Base-by-base conservation (phyloP, 257 asterid species). In the Osmanthus fragrans region DNA sequence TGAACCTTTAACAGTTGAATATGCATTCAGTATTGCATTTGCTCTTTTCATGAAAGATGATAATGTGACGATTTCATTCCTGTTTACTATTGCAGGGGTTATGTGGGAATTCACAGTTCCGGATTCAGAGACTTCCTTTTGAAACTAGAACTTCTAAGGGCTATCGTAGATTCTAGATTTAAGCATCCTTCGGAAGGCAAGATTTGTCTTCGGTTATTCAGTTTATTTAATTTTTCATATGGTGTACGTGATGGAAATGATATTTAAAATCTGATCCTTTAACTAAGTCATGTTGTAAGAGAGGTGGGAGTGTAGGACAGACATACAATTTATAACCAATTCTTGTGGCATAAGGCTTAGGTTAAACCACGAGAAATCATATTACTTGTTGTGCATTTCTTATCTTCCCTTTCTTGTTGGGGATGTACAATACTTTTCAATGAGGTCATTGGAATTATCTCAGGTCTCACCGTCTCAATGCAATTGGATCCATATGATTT, bases 181-280 rank as follows among this genome's bases (percentile, higher is more conserved):
- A 89, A 87, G 77, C 91, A 87, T 85, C 91, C 91, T 21, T 87
- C 89, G 54, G 91, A 85, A 87, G 91, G 91, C 80, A 85, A 80
- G 85, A 71, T 76, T 70, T 58, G 27, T 67, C 60, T n/a, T 66
- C 73, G 27, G 5, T 21, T 60, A 42, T 56, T 67, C 9, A 36
- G 27, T 34, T 74, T 56, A 19, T 56, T 56, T 58, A 21, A 58
- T 19, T 7, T 70, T 13, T 49, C 54, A 8, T 32, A 49, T 10
- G n/a, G 21, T 69, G 76, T 23, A n/a, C 19, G n/a, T 19, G 73
- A 21, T 70, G 71, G 67, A 77, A 58, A 33, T 70, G 56, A 36
- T 32, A 32, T 30, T 6, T 19, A 7, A 58, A 21, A n/a, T 58
- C 27, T 1, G 66, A 13, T 51, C 60, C 60, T 51, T 51, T 0